These are phyloP conservation scores for Fusarium sp. DNA, from an alignment of 2,329 filamentous ascomycete genomes.

Conservation along the genomic window DNA sequence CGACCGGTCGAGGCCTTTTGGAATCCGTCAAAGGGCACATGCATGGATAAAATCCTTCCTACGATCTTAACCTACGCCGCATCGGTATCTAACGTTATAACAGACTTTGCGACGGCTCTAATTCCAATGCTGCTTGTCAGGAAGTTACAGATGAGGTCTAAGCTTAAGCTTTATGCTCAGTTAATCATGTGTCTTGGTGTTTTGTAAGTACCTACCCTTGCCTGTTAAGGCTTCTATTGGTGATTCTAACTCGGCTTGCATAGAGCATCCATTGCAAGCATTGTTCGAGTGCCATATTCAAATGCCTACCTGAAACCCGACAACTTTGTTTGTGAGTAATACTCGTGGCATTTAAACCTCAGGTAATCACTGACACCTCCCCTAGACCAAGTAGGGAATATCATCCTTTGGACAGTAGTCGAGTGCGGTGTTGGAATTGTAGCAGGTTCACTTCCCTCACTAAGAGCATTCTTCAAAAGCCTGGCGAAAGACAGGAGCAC, in stretches of 20 bases:
- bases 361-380: not conserved
- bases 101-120: slow-evolving; percentile 8
- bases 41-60: slow-evolving; percentile 7
- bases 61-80: slow-evolving; percentile 17
- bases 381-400: slow-evolving; percentile 7
- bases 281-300: slow-evolving; percentile 18
- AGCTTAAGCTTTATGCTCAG: slow-evolving; percentile 5
- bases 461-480: slow-evolving; percentile 7
- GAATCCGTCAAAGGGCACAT: slow-evolving; percentile 6
- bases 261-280: slow-evolving; percentile 15
- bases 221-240: no score
- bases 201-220: not conserved
- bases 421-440: slow-evolving; percentile 8
- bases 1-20: slow-evolving; percentile 3
- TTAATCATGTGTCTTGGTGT: slow-evolving; percentile 18
- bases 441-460: slow-evolving; percentile 8
- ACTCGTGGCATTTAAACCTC: no score
- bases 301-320: not conserved
- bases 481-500: slow-evolving; percentile 6
- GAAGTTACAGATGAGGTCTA: slow-evolving; percentile 24
- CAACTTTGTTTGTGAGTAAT: not conserved
- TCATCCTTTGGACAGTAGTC: slow-evolving; percentile 15
- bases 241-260: no score
- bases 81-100: slow-evolving; percentile 20
- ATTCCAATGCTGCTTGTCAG: slow-evolving; percentile 15